Base-by-base conservation (phyloP, 2,329 filamentous ascomycete genomes). In the Rhexocercosporidium sp. region DNA sequence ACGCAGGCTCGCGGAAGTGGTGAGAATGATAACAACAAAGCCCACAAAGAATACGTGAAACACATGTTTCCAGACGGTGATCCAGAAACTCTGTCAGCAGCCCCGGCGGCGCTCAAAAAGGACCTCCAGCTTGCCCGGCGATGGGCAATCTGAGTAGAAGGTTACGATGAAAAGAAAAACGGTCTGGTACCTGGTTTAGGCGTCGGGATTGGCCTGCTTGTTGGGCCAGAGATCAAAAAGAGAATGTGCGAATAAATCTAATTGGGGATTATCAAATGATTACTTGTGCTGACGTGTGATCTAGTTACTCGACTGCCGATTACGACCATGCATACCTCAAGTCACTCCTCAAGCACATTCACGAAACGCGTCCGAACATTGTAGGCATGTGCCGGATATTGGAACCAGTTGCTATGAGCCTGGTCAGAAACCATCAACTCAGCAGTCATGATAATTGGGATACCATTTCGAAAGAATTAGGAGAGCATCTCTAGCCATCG, bases 381-480 rank as follows among this genome's bases (percentile, higher is more conserved):
- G 22, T 66, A 25, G 56, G n/a, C 25, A 66, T 61, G 34, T 66
- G 57, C 53, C 54, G 61, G 44, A 64, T 67, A 64, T 54, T 64
- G 31, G 60, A 67, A 64, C 61, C 61, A 60, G 53, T 64, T 64
- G 54, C 61, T 54, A 9, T 47, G 46, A 67, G 65, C 46, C 54
- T 67, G 54, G 60, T 67, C 27, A 67, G 59, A 64, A 60, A 60
- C 60, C 46, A 68, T 60, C 59, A 54, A 62, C 63, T 63, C 20
- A 66, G 59, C 44, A 68, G 46, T 53, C 25, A 68, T 66, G 46
- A 65, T 66, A 27, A 68, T 62, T 68, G 47, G 62, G 66, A 65
- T 68, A 65, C 57, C 59, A 68, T 68, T 25, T 68, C 46, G 14
- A 65, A 68, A 68, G 34, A 68, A 62, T 54, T 68, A 8, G 39